These are phyloP conservation scores for Ceratobasidium theobromae DNA, from an alignment of 1,284 basidiomycete species.

Conservation along the genomic window DNA sequence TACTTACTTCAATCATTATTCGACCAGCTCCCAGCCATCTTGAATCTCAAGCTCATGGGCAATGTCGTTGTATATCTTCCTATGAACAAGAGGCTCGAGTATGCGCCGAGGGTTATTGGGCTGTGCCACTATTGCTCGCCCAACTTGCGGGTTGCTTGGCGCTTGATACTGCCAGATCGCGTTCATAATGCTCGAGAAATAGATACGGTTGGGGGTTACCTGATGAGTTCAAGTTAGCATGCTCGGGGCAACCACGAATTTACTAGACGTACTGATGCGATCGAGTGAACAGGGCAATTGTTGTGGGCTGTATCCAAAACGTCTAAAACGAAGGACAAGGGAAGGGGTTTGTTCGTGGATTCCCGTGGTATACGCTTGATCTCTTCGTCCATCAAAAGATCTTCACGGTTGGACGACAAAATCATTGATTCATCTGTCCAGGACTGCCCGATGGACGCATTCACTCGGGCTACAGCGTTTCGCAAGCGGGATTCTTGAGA, in stretches of 20 bases:
- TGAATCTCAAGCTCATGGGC: background rate
- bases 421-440: background rate
- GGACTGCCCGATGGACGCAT: background rate
- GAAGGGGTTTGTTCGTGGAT: background rate
- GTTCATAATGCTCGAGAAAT: constrained; percentile 13
- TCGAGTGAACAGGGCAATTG: background rate
- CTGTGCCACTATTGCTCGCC: background rate
- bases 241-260: background rate
- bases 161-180: constrained; percentile 7
- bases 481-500: background rate
- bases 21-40: constrained; percentile 4
- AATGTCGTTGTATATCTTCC: background rate
- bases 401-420: background rate
- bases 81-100: background rate
- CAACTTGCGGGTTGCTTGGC: background rate
- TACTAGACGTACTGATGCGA: background rate
- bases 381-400: background rate
- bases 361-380: background rate
- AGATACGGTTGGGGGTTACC: background rate
- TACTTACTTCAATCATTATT: background rate
- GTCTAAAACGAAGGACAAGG: constrained; percentile 12
- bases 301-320: constrained; percentile 6
- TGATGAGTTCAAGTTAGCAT: background rate
- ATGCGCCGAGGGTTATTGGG: constrained; percentile 15
- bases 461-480: background rate